These are phyloP conservation scores for Gaeumannomyces sp. DNA, from an alignment of 2,329 filamentous ascomycete species.

Conservation along the genomic window DNA sequence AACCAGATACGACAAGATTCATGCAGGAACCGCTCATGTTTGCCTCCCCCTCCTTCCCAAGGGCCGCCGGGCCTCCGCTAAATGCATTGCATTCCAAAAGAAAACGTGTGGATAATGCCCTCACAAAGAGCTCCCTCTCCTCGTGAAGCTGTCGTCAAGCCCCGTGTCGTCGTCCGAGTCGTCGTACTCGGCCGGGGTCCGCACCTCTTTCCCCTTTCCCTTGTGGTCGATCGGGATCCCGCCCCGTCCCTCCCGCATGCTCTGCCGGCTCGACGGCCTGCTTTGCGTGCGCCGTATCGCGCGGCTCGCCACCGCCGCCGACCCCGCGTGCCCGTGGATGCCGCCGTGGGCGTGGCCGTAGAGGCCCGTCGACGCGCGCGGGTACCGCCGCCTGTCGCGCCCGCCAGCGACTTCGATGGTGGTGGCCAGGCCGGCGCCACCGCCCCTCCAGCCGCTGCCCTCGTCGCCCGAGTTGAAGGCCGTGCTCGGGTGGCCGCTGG, in stretches of 20 bases:
- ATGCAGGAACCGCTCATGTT: neutral
- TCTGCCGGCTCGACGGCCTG: constrained; percentile 33
- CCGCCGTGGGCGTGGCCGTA: constrained; percentile 11
- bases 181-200: constrained; percentile 21
- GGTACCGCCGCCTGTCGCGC: constrained; percentile 16
- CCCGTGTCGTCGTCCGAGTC: constrained; percentile 26
- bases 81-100: neutral
- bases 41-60: neutral
- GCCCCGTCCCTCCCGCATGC: constrained; percentile 23
- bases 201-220: constrained; percentile 43
- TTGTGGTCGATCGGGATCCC: constrained; percentile 25
- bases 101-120: neutral
- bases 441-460: constrained; percentile 19
- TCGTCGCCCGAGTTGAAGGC: constrained; percentile 47
- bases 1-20: neutral
- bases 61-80: neutral
- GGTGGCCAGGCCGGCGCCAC: constrained; percentile 17
- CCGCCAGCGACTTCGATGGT: constrained; percentile 29
- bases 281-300: constrained; percentile 3
- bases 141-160: constrained; percentile 22
- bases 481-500: constrained; percentile 37
- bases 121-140: constrained; percentile 38
- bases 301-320: neutral
- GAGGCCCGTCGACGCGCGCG: constrained; percentile 15
- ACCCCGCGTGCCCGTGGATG: constrained; percentile 18